Percentiles rank a stretch among this genome's conserved stretches.
phyloP scores from a whole-genome alignment of 2,329 filamentous ascomycete genomes.

The Epichloe brachyelytri region DNA sequence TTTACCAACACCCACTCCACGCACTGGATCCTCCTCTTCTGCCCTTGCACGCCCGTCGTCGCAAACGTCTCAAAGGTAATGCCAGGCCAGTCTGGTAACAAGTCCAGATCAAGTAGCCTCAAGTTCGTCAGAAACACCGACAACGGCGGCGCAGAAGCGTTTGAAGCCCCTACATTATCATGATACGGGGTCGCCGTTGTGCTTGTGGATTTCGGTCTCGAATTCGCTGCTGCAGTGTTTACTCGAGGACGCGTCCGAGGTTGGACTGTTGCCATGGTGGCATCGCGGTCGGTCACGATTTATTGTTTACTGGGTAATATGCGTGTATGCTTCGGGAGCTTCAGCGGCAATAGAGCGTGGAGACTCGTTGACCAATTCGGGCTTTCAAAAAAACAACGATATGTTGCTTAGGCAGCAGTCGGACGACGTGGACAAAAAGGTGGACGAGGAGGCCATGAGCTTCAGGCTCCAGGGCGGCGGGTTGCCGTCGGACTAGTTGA shows the following conservation, averaged over 20 bases:
- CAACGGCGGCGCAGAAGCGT: conserved; percentile 11
- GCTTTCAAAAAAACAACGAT: neutral
- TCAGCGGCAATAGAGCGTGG: neutral
- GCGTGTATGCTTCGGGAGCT: neutral
- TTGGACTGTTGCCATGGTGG: conserved; percentile 8
- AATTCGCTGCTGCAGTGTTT: neutral
- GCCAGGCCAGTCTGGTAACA: conserved; percentile 64
- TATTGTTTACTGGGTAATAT: neutral
- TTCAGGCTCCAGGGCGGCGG: neutral
- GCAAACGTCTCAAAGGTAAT: conserved; percentile 59
- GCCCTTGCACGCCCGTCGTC: conserved; percentile 53
- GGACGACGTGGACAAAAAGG: neutral
- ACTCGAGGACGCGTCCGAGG: conserved; percentile 6
- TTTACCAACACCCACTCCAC: conserved; percentile 89
- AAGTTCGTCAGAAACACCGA: conserved; percentile 64
- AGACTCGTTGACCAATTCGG: neutral
- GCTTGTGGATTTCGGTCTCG: neutral
- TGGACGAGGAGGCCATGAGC: neutral
- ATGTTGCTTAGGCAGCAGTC: neutral
- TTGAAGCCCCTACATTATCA: neutral
- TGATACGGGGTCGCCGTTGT: neutral
- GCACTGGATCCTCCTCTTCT: conserved; percentile 69
- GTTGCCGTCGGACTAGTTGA: neutral
- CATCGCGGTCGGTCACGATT: neutral
- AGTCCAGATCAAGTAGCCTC: conserved; percentile 68